Conservation (phyloP, 2,329 filamentous ascomycete species). For the Myriosclerotinia scirpicola region DNA sequence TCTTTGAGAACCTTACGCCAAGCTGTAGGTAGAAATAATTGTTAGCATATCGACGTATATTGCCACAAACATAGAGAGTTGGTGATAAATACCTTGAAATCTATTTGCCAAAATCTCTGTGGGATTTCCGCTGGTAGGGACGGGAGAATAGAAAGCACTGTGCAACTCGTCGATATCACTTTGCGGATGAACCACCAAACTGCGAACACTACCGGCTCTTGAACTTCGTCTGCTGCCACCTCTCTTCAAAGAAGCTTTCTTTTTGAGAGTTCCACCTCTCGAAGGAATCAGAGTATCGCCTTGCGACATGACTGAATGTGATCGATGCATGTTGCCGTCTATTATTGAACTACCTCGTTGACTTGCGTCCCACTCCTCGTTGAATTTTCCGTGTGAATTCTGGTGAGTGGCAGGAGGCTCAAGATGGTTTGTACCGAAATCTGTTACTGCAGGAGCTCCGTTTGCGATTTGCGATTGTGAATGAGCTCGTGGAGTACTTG, state of each 20-base stretch:
- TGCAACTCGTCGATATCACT: slow-evolving; percentile 69
- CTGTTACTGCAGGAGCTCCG: slow-evolving; percentile 33
- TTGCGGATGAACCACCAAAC: slow-evolving; percentile 69
- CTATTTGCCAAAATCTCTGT: slow-evolving; percentile 84
- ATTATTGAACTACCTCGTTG: slow-evolving; percentile 65
- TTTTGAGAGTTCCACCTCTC: slow-evolving; percentile 77
- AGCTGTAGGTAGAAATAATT: slow-evolving; percentile 51
- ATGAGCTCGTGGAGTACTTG: slow-evolving; percentile 29
- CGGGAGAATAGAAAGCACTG: slow-evolving; percentile 85
- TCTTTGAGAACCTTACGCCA: slow-evolving; percentile 97
- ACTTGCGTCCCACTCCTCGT: slow-evolving; percentile 70
- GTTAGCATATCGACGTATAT: background rate
- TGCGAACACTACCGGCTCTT: slow-evolving; percentile 82
- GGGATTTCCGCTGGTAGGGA: slow-evolving; percentile 82
- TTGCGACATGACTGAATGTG: slow-evolving; percentile 52
- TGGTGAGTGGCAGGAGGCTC: slow-evolving; percentile 34
- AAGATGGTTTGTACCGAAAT: slow-evolving; percentile 28
- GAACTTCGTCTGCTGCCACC: slow-evolving; percentile 78
- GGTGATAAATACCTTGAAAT: slow-evolving; percentile 72
- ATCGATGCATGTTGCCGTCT: slow-evolving; percentile 57
- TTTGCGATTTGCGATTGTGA: slow-evolving; percentile 27
- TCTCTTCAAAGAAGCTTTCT: slow-evolving; percentile 79
- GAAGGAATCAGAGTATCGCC: slow-evolving; percentile 43
- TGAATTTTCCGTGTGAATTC: slow-evolving; percentile 53
- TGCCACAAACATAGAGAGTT: background rate